Conservation (phyloP, 2,329 filamentous ascomycete species). For the Neodidymelliopsis sp. region DNA sequence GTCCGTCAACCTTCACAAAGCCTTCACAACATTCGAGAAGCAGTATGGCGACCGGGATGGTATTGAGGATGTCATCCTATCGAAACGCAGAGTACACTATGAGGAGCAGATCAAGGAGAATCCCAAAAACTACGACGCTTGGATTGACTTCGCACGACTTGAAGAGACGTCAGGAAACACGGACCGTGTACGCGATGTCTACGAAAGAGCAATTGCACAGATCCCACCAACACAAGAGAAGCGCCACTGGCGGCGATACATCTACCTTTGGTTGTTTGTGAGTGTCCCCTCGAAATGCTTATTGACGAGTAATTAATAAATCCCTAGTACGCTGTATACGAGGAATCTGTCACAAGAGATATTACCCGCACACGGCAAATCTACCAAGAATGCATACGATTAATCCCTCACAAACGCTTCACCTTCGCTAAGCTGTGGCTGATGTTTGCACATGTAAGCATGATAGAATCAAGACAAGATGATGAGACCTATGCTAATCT, state of each 20-base stretch:
- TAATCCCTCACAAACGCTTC: slow-evolving; percentile 95
- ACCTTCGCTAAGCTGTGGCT: slow-evolving; percentile 98
- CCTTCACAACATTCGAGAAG: slow-evolving; percentile 98
- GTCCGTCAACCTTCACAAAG: slow-evolving; percentile 84
- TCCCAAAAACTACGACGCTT: slow-evolving; percentile 93
- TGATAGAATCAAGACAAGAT: too few relatives aligned
- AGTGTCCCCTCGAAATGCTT: not conserved
- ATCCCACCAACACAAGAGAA: slow-evolving; percentile 96
- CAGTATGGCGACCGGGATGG: slow-evolving; percentile 94
- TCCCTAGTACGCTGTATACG: slow-evolving; percentile 83
- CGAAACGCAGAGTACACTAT: slow-evolving; percentile 90
- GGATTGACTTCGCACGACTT: slow-evolving; percentile 93
- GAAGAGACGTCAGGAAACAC: slow-evolving; percentile 86
- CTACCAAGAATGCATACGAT: slow-evolving; percentile 83
- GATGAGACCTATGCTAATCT: too few relatives aligned
- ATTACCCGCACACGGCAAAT: slow-evolving; percentile 82
- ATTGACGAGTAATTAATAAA: not conserved
- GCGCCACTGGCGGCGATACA: slow-evolving; percentile 95
- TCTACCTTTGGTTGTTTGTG: slow-evolving; percentile 92
- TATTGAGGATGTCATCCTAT: slow-evolving; percentile 94
- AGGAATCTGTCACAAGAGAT: slow-evolving; percentile 86
- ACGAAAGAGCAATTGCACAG: slow-evolving; percentile 94
- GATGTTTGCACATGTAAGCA: slow-evolving; percentile 76
- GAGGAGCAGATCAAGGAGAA: slow-evolving; percentile 95
- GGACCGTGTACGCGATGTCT: slow-evolving; percentile 87